Evolutionary conservation across 2,329 filamentous ascomycete genomes (phyloP), one percentile per base, ranked within the genome.

Genomic region (Fusarium sarcochroum): DNA sequence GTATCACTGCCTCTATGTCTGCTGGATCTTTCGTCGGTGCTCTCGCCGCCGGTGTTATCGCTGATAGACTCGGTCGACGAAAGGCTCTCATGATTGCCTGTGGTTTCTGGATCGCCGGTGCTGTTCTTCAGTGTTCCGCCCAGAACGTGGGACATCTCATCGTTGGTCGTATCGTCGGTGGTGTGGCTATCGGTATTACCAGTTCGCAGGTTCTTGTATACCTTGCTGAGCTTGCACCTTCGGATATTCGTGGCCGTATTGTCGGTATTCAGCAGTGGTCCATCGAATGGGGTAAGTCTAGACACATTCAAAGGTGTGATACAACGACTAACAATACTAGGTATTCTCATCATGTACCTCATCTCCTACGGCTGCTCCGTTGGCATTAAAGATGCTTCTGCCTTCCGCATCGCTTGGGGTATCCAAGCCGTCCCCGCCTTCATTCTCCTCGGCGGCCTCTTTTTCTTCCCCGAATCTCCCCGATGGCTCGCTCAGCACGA

Each of bases 211-310:
- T 90, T 3, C 89, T 89, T 5, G 89, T 91, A 32, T 92, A 91
- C 74, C 86, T 91, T 21, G 86, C 89, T 21, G 90, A 92, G 75
- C 83, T 92, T 30, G 87, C 90, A 18, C 86, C 86, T 46, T 84
- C 85, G 3, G 71, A 78, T 35, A 83, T 79, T 65, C 85, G 90
- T 65, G 90, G 90, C 17, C 85, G 89, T 42, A 83, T 94, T 34
- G 90, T 94, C 17, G 89, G 90, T 52, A 86, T 88, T 42, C 91
- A 93, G 76, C 91, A 93, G 76, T 91, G 90, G 83, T 89, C 90
- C 25, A 93, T 94, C 63, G 91, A 91, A 68, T 91, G 78, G 77
- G 78, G 78, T 71, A 48, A 42, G 66, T 23, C 11, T 13, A 2
- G 17, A 40, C 35, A 18, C 1, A 2, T 10, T 4, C 1, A 38